Base-by-base conservation (phyloP, 495 filamentous ascomycete species). In the Cairneyella variabilis region DNA sequence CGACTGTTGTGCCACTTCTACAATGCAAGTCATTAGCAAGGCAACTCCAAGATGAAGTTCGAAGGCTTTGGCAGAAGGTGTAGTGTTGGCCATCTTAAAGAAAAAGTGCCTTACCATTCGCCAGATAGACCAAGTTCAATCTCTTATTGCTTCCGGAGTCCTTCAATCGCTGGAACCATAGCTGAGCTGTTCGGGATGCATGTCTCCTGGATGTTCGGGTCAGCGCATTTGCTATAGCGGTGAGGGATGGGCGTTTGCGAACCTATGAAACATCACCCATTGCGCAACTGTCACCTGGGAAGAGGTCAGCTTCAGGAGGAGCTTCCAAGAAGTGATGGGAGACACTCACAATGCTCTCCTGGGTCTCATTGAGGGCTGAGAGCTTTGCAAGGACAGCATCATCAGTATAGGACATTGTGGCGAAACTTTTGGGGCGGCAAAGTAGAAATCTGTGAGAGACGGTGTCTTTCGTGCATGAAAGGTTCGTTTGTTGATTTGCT, bases 181-280 rank as follows among this genome's bases (percentile, higher is more conserved):
- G 72, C 61, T 90, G 84, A 14, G 85, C 90, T 9, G 89, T 96
- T 37, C 86, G 82, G 50, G 93, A 84, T 51, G 95, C 91, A 69
- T 96, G 88, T 66, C 92, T 84, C 64, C 92, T 97, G 52, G 42
- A 48, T 5, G 56, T 34, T 38, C 73, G 65, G 42, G 48, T 53
- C 46, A 62, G 54, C 30, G 50, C 21, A 47, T 22, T 20, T 40
- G 17, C 18, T 27, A 42, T 53, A 34, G 17, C 16, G 2, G 34
- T 45, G 8, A 26, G n/a, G 16, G 5, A n/a, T 21, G 11, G 21
- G 11, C 21, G 45, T 53, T 44, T 57, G 49, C 71, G 61, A 86
- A 95, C 91, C 90, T 84, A 71, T 99, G 91, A 67, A 97, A 99
- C 86, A 97, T 90, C 51, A 99, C 88, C 95, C 95, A 99, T 85